Evolutionary conservation across 495 filamentous ascomycete genomes (phyloP).

Genomic region (Chaetomium fimeti): DNA sequence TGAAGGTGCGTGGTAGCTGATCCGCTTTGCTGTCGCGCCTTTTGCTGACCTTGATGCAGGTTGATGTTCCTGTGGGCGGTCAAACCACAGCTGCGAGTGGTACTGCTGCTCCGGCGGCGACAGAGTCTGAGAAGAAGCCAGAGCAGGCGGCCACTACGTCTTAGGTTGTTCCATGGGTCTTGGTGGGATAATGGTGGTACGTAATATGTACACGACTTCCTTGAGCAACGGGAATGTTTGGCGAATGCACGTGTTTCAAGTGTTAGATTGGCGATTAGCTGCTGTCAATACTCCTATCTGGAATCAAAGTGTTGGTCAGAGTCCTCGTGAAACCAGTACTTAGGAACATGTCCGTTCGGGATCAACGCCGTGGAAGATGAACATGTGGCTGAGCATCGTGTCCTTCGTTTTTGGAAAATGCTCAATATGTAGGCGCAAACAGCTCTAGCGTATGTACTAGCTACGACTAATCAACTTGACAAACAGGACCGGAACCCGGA

Average conservation of each 20-base stretch:
- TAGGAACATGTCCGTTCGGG: too few relatives aligned
- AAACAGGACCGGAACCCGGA: background rate
- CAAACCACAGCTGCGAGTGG: background rate
- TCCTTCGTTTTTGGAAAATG: background rate
- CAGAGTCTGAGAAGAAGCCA: conserved; percentile 6
- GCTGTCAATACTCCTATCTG: too few relatives aligned
- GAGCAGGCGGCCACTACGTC: background rate
- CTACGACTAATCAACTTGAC: background rate
- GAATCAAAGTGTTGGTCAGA: too few relatives aligned
- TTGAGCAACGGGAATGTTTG: background rate
- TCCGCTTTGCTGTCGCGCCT: background rate
- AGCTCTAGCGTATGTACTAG: background rate
- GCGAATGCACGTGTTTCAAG: background rate
- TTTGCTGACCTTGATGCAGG: conserved; percentile 8
- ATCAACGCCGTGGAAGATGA: too few relatives aligned
- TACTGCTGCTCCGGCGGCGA: background rate
- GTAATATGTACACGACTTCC: background rate
- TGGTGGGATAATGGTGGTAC: background rate
- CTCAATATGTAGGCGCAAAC: background rate
- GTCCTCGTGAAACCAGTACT: too few relatives aligned
- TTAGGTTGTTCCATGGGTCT: background rate
- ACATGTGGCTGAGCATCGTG: too few relatives aligned
- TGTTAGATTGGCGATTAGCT: background rate
- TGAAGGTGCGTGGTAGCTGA: conserved; percentile 37
- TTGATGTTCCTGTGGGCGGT: conserved; percentile 12